A percentile compares a stretch with the other conserved stretches of the same genome.
These are phyloP conservation scores for Parachaetomium inaequale DNA, from an alignment of 495 filamentous ascomycete species.

Conservation along the genomic window DNA sequence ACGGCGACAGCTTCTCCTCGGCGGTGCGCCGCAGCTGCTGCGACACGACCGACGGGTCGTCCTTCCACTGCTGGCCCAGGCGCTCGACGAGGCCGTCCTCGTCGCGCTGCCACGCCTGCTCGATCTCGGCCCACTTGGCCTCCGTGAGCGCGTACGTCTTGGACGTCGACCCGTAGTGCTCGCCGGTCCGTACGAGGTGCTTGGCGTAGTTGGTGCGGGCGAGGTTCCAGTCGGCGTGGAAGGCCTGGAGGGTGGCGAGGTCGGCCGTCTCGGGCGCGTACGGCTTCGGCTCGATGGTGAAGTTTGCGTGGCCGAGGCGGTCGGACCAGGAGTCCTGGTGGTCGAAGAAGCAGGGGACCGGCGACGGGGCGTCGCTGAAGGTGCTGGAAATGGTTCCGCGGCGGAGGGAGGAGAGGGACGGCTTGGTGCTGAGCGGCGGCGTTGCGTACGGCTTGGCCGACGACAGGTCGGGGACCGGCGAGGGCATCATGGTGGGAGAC, in stretches of 20 bases:
- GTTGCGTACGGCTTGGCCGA: slow-evolving; percentile 51
- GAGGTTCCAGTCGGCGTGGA: slow-evolving; percentile 75
- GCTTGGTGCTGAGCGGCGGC: slow-evolving; percentile 74
- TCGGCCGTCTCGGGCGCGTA: slow-evolving; percentile 61
- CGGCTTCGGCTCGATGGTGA: slow-evolving; percentile 78
- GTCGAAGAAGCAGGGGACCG: slow-evolving; percentile 58
- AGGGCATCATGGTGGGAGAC: slow-evolving; percentile 61
- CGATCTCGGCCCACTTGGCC: slow-evolving; percentile 78
- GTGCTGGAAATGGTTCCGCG: slow-evolving; percentile 36
- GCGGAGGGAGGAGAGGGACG: slow-evolving; percentile 73
- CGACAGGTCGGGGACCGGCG: slow-evolving; percentile 27
- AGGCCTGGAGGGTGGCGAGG: slow-evolving; percentile 57
- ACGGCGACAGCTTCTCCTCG: slow-evolving; percentile 42
- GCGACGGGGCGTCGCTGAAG: slow-evolving; percentile 37
- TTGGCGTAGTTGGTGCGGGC: slow-evolving; percentile 78
- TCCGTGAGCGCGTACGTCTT: slow-evolving; percentile 78
- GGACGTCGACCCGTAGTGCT: slow-evolving; percentile 81
- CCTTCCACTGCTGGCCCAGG: slow-evolving; percentile 39
- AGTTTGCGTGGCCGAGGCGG: slow-evolving; percentile 86
- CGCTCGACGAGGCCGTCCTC: slow-evolving; percentile 56
- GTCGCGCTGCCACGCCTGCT: slow-evolving; percentile 63
- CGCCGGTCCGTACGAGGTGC: slow-evolving; percentile 77
- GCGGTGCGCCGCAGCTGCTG: slow-evolving; percentile 30
- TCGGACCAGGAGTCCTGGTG: slow-evolving; percentile 75
- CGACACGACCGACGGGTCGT: slow-evolving; percentile 28